These are phyloP conservation scores for Neofusicoccum umdonicola DNA, from an alignment of 2,329 filamentous ascomycete genomes.

Conservation along the genomic window DNA sequence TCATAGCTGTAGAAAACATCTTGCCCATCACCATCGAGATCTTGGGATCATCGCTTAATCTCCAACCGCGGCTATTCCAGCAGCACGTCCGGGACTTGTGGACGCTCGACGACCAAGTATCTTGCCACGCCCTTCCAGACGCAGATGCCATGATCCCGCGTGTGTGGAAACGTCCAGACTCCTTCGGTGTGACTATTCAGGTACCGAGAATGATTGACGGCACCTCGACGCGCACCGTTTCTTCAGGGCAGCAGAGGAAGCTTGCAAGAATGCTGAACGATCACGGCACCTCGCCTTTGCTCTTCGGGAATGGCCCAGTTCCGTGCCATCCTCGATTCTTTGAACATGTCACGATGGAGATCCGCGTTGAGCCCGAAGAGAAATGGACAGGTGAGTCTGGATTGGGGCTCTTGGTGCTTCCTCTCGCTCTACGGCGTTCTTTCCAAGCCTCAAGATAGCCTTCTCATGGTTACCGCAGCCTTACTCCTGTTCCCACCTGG, in stretches of 20 bases:
- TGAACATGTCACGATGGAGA: background rate
- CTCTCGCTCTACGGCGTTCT: too few relatives aligned
- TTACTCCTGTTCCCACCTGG: background rate
- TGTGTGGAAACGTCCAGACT: background rate
- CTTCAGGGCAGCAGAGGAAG: background rate
- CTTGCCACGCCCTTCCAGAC: background rate
- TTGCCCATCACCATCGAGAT: background rate
- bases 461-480: background rate
- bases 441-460: too few relatives aligned
- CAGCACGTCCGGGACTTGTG: background rate
- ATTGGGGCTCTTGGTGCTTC: too few relatives aligned
- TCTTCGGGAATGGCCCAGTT: background rate
- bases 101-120: background rate
- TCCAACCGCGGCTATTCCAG: background rate
- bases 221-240: background rate
- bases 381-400: background rate
- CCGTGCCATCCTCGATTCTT: background rate
- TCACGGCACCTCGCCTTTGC: background rate
- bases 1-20: background rate
- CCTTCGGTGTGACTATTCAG: background rate
- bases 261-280: background rate
- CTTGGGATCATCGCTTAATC: background rate
- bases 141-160: background rate
- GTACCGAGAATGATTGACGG: background rate
- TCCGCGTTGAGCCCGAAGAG: background rate